Evolutionary conservation across 2,329 filamentous ascomycete species (phyloP), one percentile per base, ranked within the genome.

Genomic region (Niveomyces coronatus): DNA sequence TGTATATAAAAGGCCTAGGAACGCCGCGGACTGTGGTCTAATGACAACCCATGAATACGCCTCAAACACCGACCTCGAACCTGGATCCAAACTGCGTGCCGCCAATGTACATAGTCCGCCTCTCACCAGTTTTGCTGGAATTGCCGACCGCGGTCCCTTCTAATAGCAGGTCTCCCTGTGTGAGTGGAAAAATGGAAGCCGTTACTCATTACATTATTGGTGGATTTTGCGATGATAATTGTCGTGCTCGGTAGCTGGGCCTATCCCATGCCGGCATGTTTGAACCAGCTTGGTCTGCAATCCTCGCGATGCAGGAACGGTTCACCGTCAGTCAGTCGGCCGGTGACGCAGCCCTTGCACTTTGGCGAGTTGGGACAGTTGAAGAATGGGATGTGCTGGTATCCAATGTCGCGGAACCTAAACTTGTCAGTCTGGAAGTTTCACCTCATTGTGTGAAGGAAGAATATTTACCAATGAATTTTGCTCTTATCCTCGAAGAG

Each of bases 401-500:
- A 98, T 41, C 91, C 91, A 49, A 98, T 96, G 57, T 98, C 91
- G 38, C 89, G 88, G 80, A 98, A 98, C 88, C 88, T 94, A 46
- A 6, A 40, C 35, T n/a, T 20, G 18, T 48, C 34, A 50, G 45
- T 23, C 18, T 10, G 5, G 20, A 23, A 39, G 35, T 42, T 41
- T 41, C 32, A 20, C 5, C 28, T 31, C 5, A 28, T 6, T 7
- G 9, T 4, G 18, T n/a, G 10, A 35, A 13, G 15, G 16, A 34
- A n/a, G n/a, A 20, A 22, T 7, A 65, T 80, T 45, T 64, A 94
- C 88, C 88, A 96, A 61, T 96, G 89, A 44, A 98, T 85, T 59
- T 85, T 88, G 62, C 71, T 82, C 53, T 79, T 75, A 56, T 98
- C 89, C 53, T 93, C 89, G 56, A 98, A 95, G 18, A 98, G 62